Base-by-base conservation (phyloP, 2,329 filamentous ascomycete genomes). In the Hawksworthiomyces lignivorus region DNA sequence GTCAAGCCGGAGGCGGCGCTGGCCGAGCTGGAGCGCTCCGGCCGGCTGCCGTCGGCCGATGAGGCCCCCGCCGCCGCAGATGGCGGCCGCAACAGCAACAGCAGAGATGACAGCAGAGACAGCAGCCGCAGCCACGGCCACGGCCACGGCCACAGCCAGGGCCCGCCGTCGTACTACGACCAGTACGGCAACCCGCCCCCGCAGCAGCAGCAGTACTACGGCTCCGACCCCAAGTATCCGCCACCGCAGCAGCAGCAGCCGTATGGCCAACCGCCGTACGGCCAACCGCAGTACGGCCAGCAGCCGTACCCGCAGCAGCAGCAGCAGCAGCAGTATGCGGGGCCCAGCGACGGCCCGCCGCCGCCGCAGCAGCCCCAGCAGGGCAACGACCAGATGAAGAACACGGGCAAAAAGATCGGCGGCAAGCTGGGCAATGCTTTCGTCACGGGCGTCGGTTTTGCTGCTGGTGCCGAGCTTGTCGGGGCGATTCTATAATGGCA, bases 381-480 rank as follows among this genome's bases (percentile, higher is more conserved):
- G 26, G 67, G 68, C 32, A 69, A 67, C 8, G 70, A 68, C 14
- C 92, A 92, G 68, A 68, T 80, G 14, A 73, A 79, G 49, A 73
- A 87, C 62, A 76, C 80, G 43, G 88, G 87, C 43, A 95, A 95
- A 80, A 96, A 96, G 68, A 85, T 96, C 63, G 89, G 90, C 52
- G 94, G 94, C 77, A 97, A 96, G 72, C 62, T 90, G 56, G 90
- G 90, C 7, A 80, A 81, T 54, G 73, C 75, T 33, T 87, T 88
- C 21, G 87, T 96, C 52, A 94, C 94, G 55, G 90, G 90, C 61
- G 90, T 90, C 36, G 89, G 90, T 62, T 89, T 90, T 36, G 92
- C 87, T 2, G 83, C 95, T 50, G 89, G 89, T 58, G 78, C 83
- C 52, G 92, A 94, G 58, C 79, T 95, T 58, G 87, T 95, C 52